These are phyloP conservation scores for Suillus variegatus DNA, from an alignment of 768 basidiomycete genomes.

Conservation along the genomic window DNA sequence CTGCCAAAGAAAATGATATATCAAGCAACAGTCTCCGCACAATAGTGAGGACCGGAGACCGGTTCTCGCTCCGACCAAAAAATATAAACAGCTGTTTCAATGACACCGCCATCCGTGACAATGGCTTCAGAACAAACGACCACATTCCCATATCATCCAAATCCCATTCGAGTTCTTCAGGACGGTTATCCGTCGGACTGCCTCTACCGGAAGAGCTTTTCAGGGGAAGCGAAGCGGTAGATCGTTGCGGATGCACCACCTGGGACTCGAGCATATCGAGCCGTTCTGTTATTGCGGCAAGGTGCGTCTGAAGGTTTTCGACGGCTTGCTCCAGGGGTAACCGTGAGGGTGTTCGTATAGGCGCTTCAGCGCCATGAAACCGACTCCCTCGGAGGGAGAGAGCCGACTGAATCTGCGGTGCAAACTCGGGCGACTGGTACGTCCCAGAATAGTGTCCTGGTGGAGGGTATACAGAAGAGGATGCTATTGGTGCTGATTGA, in stretches of 20 bases:
- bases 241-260: slow-evolving; percentile 36
- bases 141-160: slow-evolving; percentile 84
- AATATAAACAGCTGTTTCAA: slow-evolving; percentile 56
- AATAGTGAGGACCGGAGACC: slow-evolving; percentile 67
- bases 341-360: slow-evolving; percentile 47
- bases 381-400: slow-evolving; percentile 38
- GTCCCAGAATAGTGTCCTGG: slow-evolving; percentile 38
- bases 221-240: slow-evolving; percentile 42
- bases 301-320: slow-evolving; percentile 77
- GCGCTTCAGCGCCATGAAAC: slow-evolving; percentile 32
- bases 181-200: slow-evolving; percentile 40
- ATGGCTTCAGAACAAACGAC: slow-evolving; percentile 69
- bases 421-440: slow-evolving; percentile 41
- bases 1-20: slow-evolving; percentile 68
- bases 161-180: slow-evolving; percentile 53
- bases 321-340: slow-evolving; percentile 67
- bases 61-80: slow-evolving; percentile 57
- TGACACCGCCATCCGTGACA: slow-evolving; percentile 50
- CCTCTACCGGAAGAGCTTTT: slow-evolving; percentile 42
- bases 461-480: slow-evolving; percentile 37
- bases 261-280: slow-evolving; percentile 63
- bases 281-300: slow-evolving; percentile 81
- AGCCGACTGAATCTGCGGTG: slow-evolving; percentile 38
- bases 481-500: slow-evolving; percentile 38
- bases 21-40: slow-evolving; percentile 78